phyloP scores from a whole-genome alignment of 176 grass and related monocot genomes.

The Triticum urartu region DNA sequence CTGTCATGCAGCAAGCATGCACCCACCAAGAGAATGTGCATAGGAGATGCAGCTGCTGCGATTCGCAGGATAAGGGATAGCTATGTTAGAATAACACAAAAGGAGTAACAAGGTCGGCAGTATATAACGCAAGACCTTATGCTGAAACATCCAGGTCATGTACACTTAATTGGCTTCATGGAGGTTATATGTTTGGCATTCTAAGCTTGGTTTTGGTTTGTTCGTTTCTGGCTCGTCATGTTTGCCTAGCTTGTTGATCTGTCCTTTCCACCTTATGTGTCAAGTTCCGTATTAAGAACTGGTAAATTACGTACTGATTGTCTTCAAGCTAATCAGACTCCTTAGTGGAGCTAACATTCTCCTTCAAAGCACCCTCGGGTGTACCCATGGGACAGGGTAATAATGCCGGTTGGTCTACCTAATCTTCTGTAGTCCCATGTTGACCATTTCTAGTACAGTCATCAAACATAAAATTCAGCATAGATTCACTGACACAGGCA shows the following conservation, averaged over 20 bases:
- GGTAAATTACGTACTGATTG: too few relatives aligned
- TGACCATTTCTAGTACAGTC: too few relatives aligned
- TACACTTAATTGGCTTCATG: neutral
- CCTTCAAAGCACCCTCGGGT: too few relatives aligned
- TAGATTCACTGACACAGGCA: too few relatives aligned
- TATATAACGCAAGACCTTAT: neutral
- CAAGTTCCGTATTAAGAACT: too few relatives aligned
- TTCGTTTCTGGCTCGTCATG: neutral
- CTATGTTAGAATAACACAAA: neutral
- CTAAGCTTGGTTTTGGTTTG: neutral
- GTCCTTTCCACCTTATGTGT: too few relatives aligned
- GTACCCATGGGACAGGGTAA: too few relatives aligned
- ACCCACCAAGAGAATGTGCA: conserved; percentile 19
- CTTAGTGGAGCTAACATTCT: too few relatives aligned
- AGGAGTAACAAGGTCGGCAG: neutral
- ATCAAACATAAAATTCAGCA: too few relatives aligned
- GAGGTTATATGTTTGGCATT: neutral
- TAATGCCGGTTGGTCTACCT: too few relatives aligned
- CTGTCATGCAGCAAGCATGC: conserved; percentile 25
- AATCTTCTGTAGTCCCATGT: too few relatives aligned
- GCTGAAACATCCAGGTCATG: neutral
- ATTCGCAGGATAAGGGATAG: conserved; percentile 10
- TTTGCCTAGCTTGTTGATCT: neutral
- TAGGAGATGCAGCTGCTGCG: conserved; percentile 6
- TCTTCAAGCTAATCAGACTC: too few relatives aligned